phyloP scores from a whole-genome alignment of 768 basidiomycete species.

The Strobilomyces dryophilus region DNA sequence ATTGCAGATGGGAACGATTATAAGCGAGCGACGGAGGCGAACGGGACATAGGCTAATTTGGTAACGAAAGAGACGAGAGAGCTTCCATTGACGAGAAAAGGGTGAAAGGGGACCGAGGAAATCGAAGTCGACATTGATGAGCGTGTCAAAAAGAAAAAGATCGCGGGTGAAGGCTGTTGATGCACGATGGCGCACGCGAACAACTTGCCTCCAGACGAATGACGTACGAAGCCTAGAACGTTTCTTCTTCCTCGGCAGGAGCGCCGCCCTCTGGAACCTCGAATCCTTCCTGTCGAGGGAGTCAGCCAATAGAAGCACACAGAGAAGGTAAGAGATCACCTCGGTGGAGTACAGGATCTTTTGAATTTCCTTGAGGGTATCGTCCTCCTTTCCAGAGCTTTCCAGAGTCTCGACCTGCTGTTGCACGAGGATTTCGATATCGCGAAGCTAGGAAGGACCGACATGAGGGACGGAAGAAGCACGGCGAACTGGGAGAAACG shows the following conservation, averaged over 20 bases:
- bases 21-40: slow-evolving; percentile 16
- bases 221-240: slow-evolving; percentile 43
- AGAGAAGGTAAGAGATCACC: slow-evolving; percentile 43
- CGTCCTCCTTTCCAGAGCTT: slow-evolving; percentile 51
- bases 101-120: neutral
- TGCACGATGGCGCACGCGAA: slow-evolving; percentile 7
- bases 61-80: neutral
- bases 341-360: slow-evolving; percentile 94
- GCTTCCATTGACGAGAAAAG: slow-evolving; percentile 11
- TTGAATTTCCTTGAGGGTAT: slow-evolving; percentile 73
- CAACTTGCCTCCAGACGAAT: slow-evolving; percentile 3
- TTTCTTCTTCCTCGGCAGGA: slow-evolving; percentile 75
- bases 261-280: slow-evolving; percentile 72
- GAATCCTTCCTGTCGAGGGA: slow-evolving; percentile 74
- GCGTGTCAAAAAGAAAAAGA: slow-evolving; percentile 8
- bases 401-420: slow-evolving; percentile 66
- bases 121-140: slow-evolving; percentile 17
- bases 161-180: no score
- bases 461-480: slow-evolving; percentile 3
- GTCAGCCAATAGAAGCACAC: slow-evolving; percentile 6
- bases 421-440: slow-evolving; percentile 94
- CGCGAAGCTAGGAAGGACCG: slow-evolving; percentile 63
- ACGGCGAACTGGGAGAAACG: slow-evolving; percentile 11
- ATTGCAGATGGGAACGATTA: slow-evolving; percentile 27
- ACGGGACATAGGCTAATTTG: slow-evolving; percentile 19